Conservation (phyloP, 305 asterid species). For the Fraxinus angustifolia region DNA sequence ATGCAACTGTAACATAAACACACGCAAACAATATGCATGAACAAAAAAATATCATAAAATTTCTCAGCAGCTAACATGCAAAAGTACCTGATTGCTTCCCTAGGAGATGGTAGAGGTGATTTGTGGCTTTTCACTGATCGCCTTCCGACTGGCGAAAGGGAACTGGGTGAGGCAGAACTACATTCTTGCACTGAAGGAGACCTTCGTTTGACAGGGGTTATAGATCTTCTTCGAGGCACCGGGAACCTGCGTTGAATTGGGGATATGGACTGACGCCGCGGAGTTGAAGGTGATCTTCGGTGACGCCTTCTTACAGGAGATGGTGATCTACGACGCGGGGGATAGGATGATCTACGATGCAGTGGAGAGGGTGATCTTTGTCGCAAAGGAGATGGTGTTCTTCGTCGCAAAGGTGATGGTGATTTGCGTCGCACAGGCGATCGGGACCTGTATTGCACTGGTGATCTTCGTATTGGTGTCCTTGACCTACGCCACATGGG, state of each 20-base stretch:
- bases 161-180: slow-evolving; percentile 54
- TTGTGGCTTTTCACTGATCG: slow-evolving; percentile 39
- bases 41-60: neutral
- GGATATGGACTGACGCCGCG: slow-evolving; percentile 45
- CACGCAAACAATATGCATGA: slow-evolving; percentile 5
- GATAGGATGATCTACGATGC: no score
- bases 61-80: slow-evolving; percentile 13
- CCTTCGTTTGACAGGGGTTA: slow-evolving; percentile 40
- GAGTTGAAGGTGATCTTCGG: slow-evolving; percentile 47
- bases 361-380: slow-evolving; percentile 10
- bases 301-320: slow-evolving; percentile 50
- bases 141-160: slow-evolving; percentile 50
- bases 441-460: slow-evolving; percentile 38
- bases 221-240: slow-evolving; percentile 43
- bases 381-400: slow-evolving; percentile 35
- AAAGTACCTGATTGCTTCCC: slow-evolving; percentile 46
- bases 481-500: slow-evolving; percentile 46
- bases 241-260: slow-evolving; percentile 51
- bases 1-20: slow-evolving; percentile 5
- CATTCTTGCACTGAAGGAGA: slow-evolving; percentile 48
- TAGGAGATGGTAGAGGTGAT: slow-evolving; percentile 57
- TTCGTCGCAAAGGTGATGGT: slow-evolving; percentile 31
- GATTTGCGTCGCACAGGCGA: slow-evolving; percentile 46
- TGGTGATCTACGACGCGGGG: slow-evolving; percentile 33
- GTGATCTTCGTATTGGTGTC: slow-evolving; percentile 42